Evolutionary conservation across 2,329 filamentous ascomycete genomes (phyloP).

Genomic region (Westerdykella aurantiaca): DNA sequence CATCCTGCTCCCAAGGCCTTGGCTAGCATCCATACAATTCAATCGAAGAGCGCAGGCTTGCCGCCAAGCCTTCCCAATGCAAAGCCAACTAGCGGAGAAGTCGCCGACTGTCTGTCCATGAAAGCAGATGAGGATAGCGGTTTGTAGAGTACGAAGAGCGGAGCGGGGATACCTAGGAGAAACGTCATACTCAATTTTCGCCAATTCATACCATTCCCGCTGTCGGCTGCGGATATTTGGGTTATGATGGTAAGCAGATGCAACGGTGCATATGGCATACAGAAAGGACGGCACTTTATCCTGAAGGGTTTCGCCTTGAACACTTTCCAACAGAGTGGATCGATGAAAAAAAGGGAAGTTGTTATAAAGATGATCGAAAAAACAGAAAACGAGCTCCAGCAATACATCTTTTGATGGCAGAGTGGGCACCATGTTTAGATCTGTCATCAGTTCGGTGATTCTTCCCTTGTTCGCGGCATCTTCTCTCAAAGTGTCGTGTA

Average conservation of each 20-base stretch:
- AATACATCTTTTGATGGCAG: conserved; percentile 15
- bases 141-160: conserved; percentile 22
- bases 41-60: conserved; percentile 24
- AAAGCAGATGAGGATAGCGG: conserved; percentile 18
- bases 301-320: conserved; percentile 13
- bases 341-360: conserved; percentile 27
- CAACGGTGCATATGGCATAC: conserved; percentile 23
- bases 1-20: neutral
- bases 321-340: conserved; percentile 10
- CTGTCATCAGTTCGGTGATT: conserved; percentile 2
- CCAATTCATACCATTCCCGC: conserved; percentile 25
- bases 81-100: conserved; percentile 25
- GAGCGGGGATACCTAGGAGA: conserved; percentile 14
- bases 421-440: conserved; percentile 5
- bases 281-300: conserved; percentile 18
- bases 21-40: conserved; percentile 23
- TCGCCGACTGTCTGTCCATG: conserved; percentile 22
- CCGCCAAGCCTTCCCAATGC: conserved; percentile 30
- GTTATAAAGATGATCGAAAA: conserved; percentile 20
- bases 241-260: conserved; percentile 20
- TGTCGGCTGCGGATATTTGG: conserved; percentile 12
- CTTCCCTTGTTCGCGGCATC: too few relatives aligned
- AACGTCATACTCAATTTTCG: conserved; percentile 24
- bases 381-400: conserved; percentile 19
- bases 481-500: too few relatives aligned